Evolutionary conservation across 1,139 yeast species (phyloP), one percentile per base, ranked within the genome.

Genomic region (Pichia kudriavzevii): DNA sequence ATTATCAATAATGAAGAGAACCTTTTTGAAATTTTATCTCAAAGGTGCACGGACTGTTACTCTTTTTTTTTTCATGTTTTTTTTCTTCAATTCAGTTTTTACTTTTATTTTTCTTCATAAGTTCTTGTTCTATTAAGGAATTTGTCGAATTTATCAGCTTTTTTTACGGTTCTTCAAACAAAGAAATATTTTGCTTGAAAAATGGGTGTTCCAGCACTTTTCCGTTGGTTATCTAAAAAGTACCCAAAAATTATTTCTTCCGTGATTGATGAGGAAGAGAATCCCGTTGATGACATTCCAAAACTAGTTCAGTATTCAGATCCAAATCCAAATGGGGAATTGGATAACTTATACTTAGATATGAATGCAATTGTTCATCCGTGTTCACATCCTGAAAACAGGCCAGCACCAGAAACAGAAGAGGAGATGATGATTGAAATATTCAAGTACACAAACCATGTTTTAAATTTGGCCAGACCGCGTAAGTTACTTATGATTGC

Each of bases 361-460:
- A 88, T 88, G 97, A 88, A 88, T 53, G 96, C 95, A 64, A 88
- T 88, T 56, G 96, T 88, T 4, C 97, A 88, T 64, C 96, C 96
- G 1, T 88, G 96, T 67, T 80, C 95, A 2, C 97, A 88, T 59
- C 96, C 97, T 1, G 96, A 88, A 52, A 83, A 88, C 48, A 79
- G 79, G 43, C 94, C 95, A 5, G 80, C 95, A 3, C 99, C 95
- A 22, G 91, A 78, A 48, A 84, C 93, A 1, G 97, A 88, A 51
- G 95, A 85, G 43, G 95, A 88, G 55, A 88, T 88, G 96, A 78
- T 88, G 63, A 61, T 85, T 45, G 96, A 87, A 36, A 78, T 88
- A 24, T 88, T 88, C 61, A 79, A 75, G 45, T 88, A 88, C 53
- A 88, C 96, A 0, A 93, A 88, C 49, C 67, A 95, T 36, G 95